A percentile compares a stretch with the other conserved stretches of the same genome.
Evolutionary conservation across 805 yeast genomes (phyloP).

Genomic region (Saturnispora halmiae): DNA sequence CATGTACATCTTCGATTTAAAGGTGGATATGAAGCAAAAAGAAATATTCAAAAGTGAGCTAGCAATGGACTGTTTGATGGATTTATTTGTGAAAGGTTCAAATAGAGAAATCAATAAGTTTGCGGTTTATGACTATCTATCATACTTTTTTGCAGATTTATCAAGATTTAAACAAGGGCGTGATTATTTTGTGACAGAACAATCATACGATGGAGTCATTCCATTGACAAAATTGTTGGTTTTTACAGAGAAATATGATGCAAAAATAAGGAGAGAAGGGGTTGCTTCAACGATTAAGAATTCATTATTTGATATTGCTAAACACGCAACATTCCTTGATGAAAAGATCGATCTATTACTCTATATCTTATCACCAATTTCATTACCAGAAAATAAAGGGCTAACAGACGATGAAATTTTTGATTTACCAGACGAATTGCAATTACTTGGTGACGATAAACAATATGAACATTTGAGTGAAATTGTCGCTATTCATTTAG

Average conservation of each 20-base stretch:
- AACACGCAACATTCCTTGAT: slow-evolving; percentile 51
- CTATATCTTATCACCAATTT: slow-evolving; percentile 70
- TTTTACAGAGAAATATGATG: slow-evolving; percentile 73
- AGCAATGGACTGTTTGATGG: slow-evolving; percentile 75
- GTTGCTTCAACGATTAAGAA: slow-evolving; percentile 90
- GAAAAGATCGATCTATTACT: slow-evolving; percentile 71
- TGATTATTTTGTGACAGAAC: slow-evolving; percentile 63
- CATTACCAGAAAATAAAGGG: slow-evolving; percentile 47
- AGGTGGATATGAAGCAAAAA: slow-evolving; percentile 28
- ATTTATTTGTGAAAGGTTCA: slow-evolving; percentile 78
- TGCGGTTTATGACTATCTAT: slow-evolving; percentile 73
- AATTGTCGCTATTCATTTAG: slow-evolving; percentile 64
- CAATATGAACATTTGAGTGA: slow-evolving; percentile 62
- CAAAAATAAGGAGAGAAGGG: slow-evolving; percentile 79
- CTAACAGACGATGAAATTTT: slow-evolving; percentile 79
- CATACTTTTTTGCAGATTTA: slow-evolving; percentile 84
- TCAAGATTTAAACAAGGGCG: slow-evolving; percentile 73
- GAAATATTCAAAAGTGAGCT: slow-evolving; percentile 45
- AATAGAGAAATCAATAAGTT: slow-evolving; percentile 60
- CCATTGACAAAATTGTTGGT: slow-evolving; percentile 77
- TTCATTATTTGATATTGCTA: slow-evolving; percentile 67
- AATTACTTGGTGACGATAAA: slow-evolving; percentile 67
- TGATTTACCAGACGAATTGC: slow-evolving; percentile 81
- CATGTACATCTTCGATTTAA: slow-evolving; percentile 38
- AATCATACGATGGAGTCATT: slow-evolving; percentile 63